These are phyloP conservation scores for Eucalyptus erythrocorys DNA, from an alignment of 345 rosid genomes.

Conservation along the genomic window DNA sequence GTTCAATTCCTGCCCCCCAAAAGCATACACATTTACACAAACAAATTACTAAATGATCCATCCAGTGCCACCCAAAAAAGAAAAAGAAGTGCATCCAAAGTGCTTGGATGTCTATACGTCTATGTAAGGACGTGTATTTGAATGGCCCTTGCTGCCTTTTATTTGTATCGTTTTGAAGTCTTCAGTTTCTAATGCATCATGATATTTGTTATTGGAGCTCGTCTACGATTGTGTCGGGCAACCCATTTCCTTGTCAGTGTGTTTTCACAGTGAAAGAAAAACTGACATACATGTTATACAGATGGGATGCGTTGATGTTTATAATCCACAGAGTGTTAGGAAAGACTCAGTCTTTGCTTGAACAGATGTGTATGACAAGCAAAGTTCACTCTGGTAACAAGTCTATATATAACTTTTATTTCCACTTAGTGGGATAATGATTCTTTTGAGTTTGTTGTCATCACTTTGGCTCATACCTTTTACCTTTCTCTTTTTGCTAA, in stretches of 20 bases:
- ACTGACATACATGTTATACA: constrained; percentile 6
- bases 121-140: not conserved
- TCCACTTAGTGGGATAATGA: not conserved
- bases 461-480: not conserved
- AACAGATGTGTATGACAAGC: constrained; percentile 50
- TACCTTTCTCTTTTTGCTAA: not conserved
- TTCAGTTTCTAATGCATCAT: not conserved
- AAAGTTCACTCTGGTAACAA: constrained; percentile 11
- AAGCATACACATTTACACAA: no score
- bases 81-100: not conserved
- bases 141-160: not conserved
- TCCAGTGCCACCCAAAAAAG: not conserved
- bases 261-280: not conserved
- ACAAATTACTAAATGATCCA: not conserved
- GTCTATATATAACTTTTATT: not conserved
- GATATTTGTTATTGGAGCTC: not conserved
- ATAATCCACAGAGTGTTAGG: constrained; percentile 32
- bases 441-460: not conserved
- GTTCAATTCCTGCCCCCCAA: not conserved
- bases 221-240: not conserved
- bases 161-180: not conserved
- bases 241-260: not conserved
- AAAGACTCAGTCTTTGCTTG: constrained; percentile 55
- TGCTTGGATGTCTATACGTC: not conserved
- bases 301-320: constrained; percentile 63